Conservation (phyloP, 345 rosid genomes). For the Cardiospermum halicacabum region DNA sequence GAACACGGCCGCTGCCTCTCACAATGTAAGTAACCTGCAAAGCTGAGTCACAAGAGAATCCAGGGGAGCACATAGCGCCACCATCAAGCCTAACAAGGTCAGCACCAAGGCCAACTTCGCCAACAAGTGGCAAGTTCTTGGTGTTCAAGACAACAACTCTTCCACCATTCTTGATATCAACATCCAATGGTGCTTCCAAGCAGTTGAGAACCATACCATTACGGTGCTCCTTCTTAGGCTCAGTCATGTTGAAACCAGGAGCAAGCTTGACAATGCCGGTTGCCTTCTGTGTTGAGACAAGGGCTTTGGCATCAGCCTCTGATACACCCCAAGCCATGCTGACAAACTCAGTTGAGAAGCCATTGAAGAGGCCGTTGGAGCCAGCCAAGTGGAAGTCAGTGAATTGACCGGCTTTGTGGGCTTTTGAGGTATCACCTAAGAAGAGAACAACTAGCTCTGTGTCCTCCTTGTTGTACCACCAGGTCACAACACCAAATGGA, state of each 20-base stretch:
- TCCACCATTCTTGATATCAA: conserved; percentile 70
- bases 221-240: conserved; percentile 48
- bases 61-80: conserved; percentile 92
- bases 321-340: conserved; percentile 69
- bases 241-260: conserved; percentile 45
- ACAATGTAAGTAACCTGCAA: conserved; percentile 78
- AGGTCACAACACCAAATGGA: conserved; percentile 84
- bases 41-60: conserved; percentile 91
- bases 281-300: conserved; percentile 46
- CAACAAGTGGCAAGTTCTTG: conserved; percentile 78
- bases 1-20: conserved; percentile 71
- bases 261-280: conserved; percentile 70
- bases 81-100: conserved; percentile 79
- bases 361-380: conserved; percentile 69
- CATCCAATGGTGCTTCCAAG: conserved; percentile 78
- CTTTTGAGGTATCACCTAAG: conserved; percentile 77
- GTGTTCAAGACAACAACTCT: conserved; percentile 82
- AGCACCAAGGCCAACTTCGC: conserved; percentile 83
- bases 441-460: conserved; percentile 69
- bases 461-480: conserved; percentile 89
- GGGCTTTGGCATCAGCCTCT: conserved; percentile 37
- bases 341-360: conserved; percentile 74
- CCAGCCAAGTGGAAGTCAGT: conserved; percentile 79
- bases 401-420: conserved; percentile 71
- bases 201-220: conserved; percentile 68